Percentiles rank a stretch among this genome's conserved stretches.
phyloP scores from a whole-genome alignment of 495 filamentous ascomycete species.

The Trichoderma gamsii region DNA sequence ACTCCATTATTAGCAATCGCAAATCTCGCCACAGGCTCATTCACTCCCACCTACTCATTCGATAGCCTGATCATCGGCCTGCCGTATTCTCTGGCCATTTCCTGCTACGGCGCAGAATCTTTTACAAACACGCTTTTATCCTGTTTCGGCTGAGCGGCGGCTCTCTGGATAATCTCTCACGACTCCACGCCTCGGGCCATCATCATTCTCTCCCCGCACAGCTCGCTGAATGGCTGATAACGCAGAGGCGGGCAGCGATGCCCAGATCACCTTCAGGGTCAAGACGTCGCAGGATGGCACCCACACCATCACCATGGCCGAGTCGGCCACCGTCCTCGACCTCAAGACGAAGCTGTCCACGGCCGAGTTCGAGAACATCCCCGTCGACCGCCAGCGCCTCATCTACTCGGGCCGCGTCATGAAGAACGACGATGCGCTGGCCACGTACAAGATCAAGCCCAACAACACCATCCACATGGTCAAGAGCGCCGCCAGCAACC shows the following conservation, averaged over 20 bases:
- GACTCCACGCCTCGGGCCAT: background rate
- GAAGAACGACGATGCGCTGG: constrained; percentile 83
- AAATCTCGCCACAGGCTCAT: background rate
- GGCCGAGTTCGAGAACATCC: constrained; percentile 73
- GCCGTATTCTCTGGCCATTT: background rate
- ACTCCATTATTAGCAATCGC: background rate
- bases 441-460: constrained; percentile 86
- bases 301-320: constrained; percentile 71
- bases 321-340: constrained; percentile 70
- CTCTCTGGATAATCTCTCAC: background rate
- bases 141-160: background rate
- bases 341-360: constrained; percentile 83
- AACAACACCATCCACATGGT: constrained; percentile 96
- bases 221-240: constrained; percentile 46
- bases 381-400: constrained; percentile 79
- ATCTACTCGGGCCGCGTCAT: constrained; percentile 97
- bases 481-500: constrained; percentile 89
- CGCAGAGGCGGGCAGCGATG: constrained; percentile 41
- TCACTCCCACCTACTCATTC: background rate
- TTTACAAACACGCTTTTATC: background rate
- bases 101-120: background rate
- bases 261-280: constrained; percentile 82
- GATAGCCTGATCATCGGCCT: constrained; percentile 1
- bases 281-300: constrained; percentile 84
- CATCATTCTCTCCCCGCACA: background rate